Base-by-base conservation (phyloP, 2,329 filamentous ascomycete species). In the Hypoxylon sp. region DNA sequence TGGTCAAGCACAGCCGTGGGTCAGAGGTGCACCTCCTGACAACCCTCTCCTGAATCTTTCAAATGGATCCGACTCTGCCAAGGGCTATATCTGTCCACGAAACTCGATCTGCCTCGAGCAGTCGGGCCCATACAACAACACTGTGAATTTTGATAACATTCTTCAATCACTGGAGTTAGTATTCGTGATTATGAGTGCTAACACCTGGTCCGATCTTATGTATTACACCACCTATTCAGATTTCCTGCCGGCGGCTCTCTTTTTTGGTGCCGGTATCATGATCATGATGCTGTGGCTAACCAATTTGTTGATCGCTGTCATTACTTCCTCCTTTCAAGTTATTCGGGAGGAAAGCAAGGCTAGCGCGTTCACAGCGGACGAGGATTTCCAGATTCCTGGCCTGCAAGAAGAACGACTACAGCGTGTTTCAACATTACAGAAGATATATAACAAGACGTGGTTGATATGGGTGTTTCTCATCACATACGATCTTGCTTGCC, bases 171-270 rank as follows among this genome's bases (percentile, higher is more conserved):
- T 98, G 54, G 93, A 99, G 79, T 82, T 98, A 60, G 94, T 99
- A 1, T 99, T 99, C 74, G 93, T 99, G 53, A 90, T 99, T 74
- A 99, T 99, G 92, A 97, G 93, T 72, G 94, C 93, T 50, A 99
- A 99, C 76, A 99, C 95, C 0, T 99, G 96, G 78, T 91, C 93
- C 1, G 93, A 98, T 77, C 81, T 98, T 55, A 93, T 99, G 83
- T 99, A 99, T 77, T 91, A 93, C 71, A 93, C 94, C 4, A 93
- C 91, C 55, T 89, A 97, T 73, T 96, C 92, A 24, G 95, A 99
- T 76, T 98, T 97, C 72, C 85, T 97, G 6, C 86, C 92, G 15
- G 89, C 93, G 3, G 92, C 94, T 1, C 81, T 98, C 2, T 99
- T 89, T 73, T 90, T 90, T 58, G 88, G 84, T 24, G 86, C 84